Base-by-base conservation (phyloP, 78 protist genomes). In the Cavenderia fasciculata region DNA sequence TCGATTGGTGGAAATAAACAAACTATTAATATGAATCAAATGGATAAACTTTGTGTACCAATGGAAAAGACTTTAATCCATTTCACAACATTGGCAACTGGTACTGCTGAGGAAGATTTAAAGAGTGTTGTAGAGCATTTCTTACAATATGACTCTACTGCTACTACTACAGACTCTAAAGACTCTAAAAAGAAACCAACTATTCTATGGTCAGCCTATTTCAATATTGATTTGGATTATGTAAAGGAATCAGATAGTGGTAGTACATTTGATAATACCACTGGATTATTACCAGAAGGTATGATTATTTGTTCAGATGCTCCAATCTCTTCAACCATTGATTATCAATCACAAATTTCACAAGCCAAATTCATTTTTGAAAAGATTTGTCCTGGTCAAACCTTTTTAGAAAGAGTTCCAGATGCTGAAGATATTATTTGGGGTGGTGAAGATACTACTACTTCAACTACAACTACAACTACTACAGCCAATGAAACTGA, bases 341-440 rank as follows among this genome's bases (percentile, higher is more conserved):
- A 79, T 54, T 79, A 66, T 40, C 59, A 44, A 33, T n/a, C 29
- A 14, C 88, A 79, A 40, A 47, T 79, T 10, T 27, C 2, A 3
- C 65, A 79, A 66, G 71, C 69, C 16, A 79, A 79, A 57, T 40
- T n/a, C 46, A 11, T 79, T 6, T 79, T 79, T 66, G 52, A 36
- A 36, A 12, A 25, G 31, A 79, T 79, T 27, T 44, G 51, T n/a
- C 88, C 88, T 12, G 41, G 41, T 19, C 33, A 34, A 25, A 29
- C 33, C 0, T 79, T 65, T 33, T 65, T 79, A 44, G 88, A 79
- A 46, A 62, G 54, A 41, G 88, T 79, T 16, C 88, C 88, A 21
- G 88, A 79, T 38, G n/a, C 74, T 38, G 88, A 79, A 38, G 88
- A 79, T 66, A 54, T 79, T 11, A 54, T 79, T 52, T 69, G 65